Evolutionary conservation across 2,329 filamentous ascomycete genomes (phyloP), one percentile per base, ranked within the genome.

Genomic region (Berkeleyomyces basicola): DNA sequence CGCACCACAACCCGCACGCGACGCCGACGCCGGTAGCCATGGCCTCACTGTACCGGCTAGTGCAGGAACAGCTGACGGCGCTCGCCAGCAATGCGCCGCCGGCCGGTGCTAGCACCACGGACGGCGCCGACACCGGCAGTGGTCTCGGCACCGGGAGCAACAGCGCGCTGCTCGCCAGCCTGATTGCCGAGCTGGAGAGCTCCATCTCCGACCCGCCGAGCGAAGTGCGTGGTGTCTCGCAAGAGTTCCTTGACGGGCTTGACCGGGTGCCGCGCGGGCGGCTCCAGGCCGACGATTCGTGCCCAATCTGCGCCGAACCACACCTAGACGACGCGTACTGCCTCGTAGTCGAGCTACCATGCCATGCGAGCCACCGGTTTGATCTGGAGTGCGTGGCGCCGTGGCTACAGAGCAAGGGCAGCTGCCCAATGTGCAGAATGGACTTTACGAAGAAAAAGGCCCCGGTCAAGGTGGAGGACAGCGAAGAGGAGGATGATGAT

Each of bases 371-470:
- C 47, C 83, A 86, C 70, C 73, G 72, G 59, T 86, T 84, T 69
- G 83, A 86, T 68, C 71, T 86, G n/a, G 83, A 86, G 72, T 86
- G 83, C 68, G 82, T 86, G 1, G 80, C 78, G 3, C 83, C 83
- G 5, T 86, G 83, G 83, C 70, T 86, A 70, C 74, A 78, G 70
- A 78, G 80, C 68, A 83, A 85, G 71, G 83, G 83, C 44, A 84
- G 77, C 40, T 86, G 83, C 70, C 83, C 83, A 46, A 75, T 85
- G 73, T 85, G 83, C 70, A 74, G 83, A 65, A 77, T 79, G 70
- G 81, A 83, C 68, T 72, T 86, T 72, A 77, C 75, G 40, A 78
- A 79, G 75, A 82, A 81, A 75, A 74, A 75, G 69, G 73, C 76
- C 64, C 69, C 71, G n/a, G 73, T 74, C 16, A 70, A 74, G 10